Evolutionary conservation across 2,329 filamentous ascomycete species (phyloP).

Genomic region (Calonectria pseudoturangicola): DNA sequence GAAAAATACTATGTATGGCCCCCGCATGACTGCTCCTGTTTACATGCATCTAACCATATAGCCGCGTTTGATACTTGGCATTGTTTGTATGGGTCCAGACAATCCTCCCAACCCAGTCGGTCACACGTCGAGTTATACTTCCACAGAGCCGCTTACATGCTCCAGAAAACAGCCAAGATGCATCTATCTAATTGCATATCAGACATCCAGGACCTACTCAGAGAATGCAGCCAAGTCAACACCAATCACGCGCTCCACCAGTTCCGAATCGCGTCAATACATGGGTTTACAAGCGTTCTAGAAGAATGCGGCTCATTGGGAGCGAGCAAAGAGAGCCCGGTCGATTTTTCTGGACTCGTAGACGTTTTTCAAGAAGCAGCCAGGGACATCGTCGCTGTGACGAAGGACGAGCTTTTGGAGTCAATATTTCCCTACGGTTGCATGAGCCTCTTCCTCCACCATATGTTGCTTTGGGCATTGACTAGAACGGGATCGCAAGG

Average conservation of each 20-base stretch:
- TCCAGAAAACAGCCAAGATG: background rate
- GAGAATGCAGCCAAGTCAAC: background rate
- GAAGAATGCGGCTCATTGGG: background rate
- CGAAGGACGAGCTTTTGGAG: background rate
- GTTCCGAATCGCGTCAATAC: background rate
- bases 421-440: conserved; percentile 21
- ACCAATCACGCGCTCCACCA: background rate
- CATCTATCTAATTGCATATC: background rate
- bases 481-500: background rate
- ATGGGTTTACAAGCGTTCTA: background rate
- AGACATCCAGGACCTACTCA: background rate
- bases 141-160: conserved; percentile 4
- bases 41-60: background rate
- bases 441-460: conserved; percentile 18
- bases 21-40: too few relatives aligned
- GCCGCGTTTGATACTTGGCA: conserved; percentile 1
- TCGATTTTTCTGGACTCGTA: background rate
- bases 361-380: background rate
- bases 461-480: conserved; percentile 18
- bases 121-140: background rate
- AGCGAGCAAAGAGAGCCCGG: background rate
- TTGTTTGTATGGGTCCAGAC: background rate
- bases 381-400: background rate
- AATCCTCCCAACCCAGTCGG: background rate
- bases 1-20: conserved; percentile 6